Evolutionary conservation across 2,329 filamentous ascomycete genomes (phyloP), one percentile per base, ranked within the genome.

Genomic region (Fusarium sp.): DNA sequence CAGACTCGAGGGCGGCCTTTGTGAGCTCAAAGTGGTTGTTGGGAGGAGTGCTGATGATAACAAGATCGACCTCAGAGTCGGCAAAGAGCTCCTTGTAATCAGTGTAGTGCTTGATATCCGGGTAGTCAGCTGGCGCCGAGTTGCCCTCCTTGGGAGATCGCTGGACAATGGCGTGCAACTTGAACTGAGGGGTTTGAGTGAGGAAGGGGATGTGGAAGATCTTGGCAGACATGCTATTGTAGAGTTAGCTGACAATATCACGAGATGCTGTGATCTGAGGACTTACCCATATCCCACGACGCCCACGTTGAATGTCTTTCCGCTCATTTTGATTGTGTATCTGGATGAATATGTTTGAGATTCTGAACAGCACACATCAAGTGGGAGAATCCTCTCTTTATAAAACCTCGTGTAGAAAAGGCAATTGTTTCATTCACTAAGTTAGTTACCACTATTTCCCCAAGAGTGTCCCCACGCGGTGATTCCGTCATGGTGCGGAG

Each of bases 191-290:
- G 0, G 89, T 87, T 28, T 85, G 83, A 52, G 82, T 81, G 78
- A 96, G 85, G 79, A 94, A 91, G 65, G 92, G 92, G 74, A 95
- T 93, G 78, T 96, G 92, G 80, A 95, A 96, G 79, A 91, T 84
- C 76, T 94, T 94, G 78, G 92, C 92, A 3, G 86, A 88, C 50
- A 85, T 74, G 75, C 85, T 87, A 56, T 40, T 14, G 23, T 62
- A 62, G 20, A 65, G 70, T 73, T 42, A 70, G 58, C 54, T 45
- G 40, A 61, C 42, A 38, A 30, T 53, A 15, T 60, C 71, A 42
- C 65, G 32, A 59, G 34, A 52, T 36, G n/a, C 15, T 24, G 19
- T 36, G 28, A n/a, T 34, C 40, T 44, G 52, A 19, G 57, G 47
- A 63, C 80, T 74, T 76, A 84, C 83, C 83, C 83, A 63, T 85